Evolutionary conservation across 352 stramenopile species (phyloP).

Genomic region (Phytopythium montanum): DNA sequence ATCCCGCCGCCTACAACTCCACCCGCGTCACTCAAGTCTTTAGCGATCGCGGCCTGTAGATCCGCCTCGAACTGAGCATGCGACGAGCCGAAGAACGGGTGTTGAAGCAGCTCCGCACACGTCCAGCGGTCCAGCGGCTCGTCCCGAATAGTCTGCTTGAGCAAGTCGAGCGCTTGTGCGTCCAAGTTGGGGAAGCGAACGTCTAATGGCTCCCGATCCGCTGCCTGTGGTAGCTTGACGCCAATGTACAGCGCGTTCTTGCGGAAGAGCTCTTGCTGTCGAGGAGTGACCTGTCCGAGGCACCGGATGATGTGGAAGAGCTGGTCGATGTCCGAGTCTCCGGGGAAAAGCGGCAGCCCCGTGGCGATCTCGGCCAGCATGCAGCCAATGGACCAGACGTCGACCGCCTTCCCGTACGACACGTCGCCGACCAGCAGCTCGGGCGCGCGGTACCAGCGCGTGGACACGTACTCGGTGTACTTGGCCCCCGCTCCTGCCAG

Average conservation of each 20-base stretch:
- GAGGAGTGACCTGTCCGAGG: slow-evolving; percentile 60
- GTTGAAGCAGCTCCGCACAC: slow-evolving; percentile 66
- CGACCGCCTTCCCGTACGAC: slow-evolving; percentile 94
- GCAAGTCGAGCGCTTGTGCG: slow-evolving; percentile 59
- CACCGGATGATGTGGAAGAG: slow-evolving; percentile 85
- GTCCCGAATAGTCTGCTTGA: slow-evolving; percentile 70
- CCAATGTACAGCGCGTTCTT: slow-evolving; percentile 82
- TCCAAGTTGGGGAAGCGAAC: slow-evolving; percentile 65
- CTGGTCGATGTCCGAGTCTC: slow-evolving; percentile 96
- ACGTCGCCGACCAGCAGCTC: slow-evolving; percentile 90
- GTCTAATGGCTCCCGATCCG: slow-evolving; percentile 56
- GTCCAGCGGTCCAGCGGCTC: slow-evolving; percentile 81
- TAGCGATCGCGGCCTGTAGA: slow-evolving; percentile 64
- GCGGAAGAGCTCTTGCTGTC: slow-evolving; percentile 77
- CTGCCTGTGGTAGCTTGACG: slow-evolving; percentile 64
- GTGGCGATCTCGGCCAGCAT: slow-evolving; percentile 96
- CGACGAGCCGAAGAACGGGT: slow-evolving; percentile 65
- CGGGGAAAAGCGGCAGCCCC: slow-evolving; percentile 94
- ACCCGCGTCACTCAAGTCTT: slow-evolving; percentile 59
- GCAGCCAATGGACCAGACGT: slow-evolving; percentile 97
- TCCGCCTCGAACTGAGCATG: slow-evolving; percentile 59
- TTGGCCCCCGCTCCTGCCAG: slow-evolving; percentile 62
- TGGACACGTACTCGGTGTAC: slow-evolving; percentile 91
- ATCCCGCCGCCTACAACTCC: slow-evolving; percentile 7
- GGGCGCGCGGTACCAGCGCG: slow-evolving; percentile 93